Conservation (phyloP, 2,329 filamentous ascomycete species). For the Arthrobotrys sinensis region DNA sequence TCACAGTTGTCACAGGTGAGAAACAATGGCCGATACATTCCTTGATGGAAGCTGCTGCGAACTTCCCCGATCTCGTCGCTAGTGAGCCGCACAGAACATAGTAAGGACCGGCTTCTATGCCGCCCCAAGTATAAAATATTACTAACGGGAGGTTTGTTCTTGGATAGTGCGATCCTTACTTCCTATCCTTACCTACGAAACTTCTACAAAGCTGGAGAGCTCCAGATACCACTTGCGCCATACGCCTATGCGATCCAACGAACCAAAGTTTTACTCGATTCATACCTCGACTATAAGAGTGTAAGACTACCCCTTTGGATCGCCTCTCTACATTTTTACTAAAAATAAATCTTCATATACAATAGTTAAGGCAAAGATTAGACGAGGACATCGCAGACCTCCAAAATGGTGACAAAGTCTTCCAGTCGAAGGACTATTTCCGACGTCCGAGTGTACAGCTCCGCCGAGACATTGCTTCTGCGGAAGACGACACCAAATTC, state of each 20-base stretch:
- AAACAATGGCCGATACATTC: conserved; percentile 64
- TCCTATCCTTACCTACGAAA: conserved; percentile 64
- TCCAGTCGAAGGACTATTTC: conserved; percentile 49
- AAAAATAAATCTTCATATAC: background rate
- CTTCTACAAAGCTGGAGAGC: conserved; percentile 60
- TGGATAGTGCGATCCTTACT: conserved; percentile 63
- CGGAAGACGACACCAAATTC: conserved; percentile 51
- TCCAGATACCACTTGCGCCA: conserved; percentile 50
- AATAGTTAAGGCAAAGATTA: conserved; percentile 37
- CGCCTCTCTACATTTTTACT: background rate
- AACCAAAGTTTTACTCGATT: conserved; percentile 63
- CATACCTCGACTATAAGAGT: conserved; percentile 64
- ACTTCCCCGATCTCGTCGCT: conserved; percentile 64
- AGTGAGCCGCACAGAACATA: conserved; percentile 63
- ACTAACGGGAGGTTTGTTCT: background rate
- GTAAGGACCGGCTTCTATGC: conserved; percentile 25
- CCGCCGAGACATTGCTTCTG: conserved; percentile 33
- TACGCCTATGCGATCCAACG: conserved; percentile 64
- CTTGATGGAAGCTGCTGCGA: conserved; percentile 62
- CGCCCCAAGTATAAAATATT: background rate
- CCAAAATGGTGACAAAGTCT: conserved; percentile 57
- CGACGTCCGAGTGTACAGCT: conserved; percentile 27
- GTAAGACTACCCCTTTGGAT: conserved; percentile 16
- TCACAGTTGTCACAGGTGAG: conserved; percentile 30
- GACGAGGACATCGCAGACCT: conserved; percentile 48